Evolutionary conservation across 441 rosid species (phyloP), one percentile per base, ranked within the genome.

Genomic region (Adansonia grandidieri): DNA sequence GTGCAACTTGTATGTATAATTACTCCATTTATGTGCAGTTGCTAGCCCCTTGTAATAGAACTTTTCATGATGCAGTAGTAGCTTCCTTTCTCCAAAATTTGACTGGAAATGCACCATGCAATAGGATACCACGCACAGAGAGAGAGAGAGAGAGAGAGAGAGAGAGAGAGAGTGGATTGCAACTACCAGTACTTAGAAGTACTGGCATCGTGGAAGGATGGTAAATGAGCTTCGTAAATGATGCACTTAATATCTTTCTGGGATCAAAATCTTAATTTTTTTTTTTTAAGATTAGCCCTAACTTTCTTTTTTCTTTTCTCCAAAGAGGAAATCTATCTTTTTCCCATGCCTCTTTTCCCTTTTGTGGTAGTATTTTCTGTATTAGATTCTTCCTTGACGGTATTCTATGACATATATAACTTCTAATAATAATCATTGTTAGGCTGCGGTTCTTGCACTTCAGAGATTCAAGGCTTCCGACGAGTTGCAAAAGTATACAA

Each of bases 361-460:
- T 11, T 20, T 58, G 22, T 17, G 48, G 61, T 13, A 53, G 32
- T 8, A 4, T 54, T 53, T 17, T 64, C 7, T 65, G 20, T 11
- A 68, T 69, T 77, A 47, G 58, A 48, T 74, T 79, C 60, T 61
- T 81, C 48, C 5, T 62, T 44, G 74, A 19, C 14, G 5, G 10
- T 68, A 45, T 63, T 58, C 5, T 48, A 28, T 76, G 14, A 42
- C 57, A 42, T 51, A 32, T 20, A 19, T 42, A 37, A 58, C 22
- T 83, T 61, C 8, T 47, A 22, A 7, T 73, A 75, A 9, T 58
- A 17, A 51, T 72, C 28, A 28, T 82, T 82, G 63, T 15, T 89
- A 89, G 94, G 91, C 91, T 69, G 77, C 86, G 81, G 80, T 83
- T 84, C 85, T 87, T 67, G 85, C 87, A 10, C 89, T 89, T 80